Evolutionary conservation across 2,329 filamentous ascomycete species (phyloP), one percentile per base, ranked within the genome.

Genomic region (Zymoseptoria ardabiliae): DNA sequence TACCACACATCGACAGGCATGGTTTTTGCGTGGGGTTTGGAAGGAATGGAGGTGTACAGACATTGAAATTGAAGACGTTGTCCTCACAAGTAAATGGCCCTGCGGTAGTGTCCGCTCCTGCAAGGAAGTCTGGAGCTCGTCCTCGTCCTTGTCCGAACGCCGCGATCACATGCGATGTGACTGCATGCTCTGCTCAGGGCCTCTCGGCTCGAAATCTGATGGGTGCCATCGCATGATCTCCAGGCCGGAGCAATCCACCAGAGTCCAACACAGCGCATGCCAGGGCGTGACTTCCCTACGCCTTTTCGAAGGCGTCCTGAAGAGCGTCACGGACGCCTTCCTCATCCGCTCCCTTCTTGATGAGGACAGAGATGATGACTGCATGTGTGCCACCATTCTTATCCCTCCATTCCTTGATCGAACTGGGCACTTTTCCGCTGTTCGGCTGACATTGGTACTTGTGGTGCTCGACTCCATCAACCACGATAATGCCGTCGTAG

Each of bases 371-470:
- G 20, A 58, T 58, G 20, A 72, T 69, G 35, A 71, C 67, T 8
- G 66, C 66, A 61, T 72, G 68, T 45, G 70, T 71, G 20, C 70
- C 68, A 25, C 69, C 70, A 60, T 70, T 64, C 8, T 64, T 59
- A 7, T 71, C 65, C 48, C 66, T 63, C 68, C 68, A 71, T 10
- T 61, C 23, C 58, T 63, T 63, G 54, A 69, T 63, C 4, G 67
- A 60, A 52, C 62, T 62, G 23, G 69, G 65, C 50, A 71, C 62
- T 58, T 71, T 70, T 6, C 70, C 70, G 22, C 65, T 65, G 55
- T 71, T 70, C 5, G 69, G 66, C 60, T 72, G 70, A 23, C 67
- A 53, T 56, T 71, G 67, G 52, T 63, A 72, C 58, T 69, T 69
- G 62, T 68, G 63, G 57, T 63, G 21, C 13, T 45, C 35, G 17